phyloP scores from a whole-genome alignment of 2,329 filamentous ascomycete genomes.

The Botryotinia narcissicola region DNA sequence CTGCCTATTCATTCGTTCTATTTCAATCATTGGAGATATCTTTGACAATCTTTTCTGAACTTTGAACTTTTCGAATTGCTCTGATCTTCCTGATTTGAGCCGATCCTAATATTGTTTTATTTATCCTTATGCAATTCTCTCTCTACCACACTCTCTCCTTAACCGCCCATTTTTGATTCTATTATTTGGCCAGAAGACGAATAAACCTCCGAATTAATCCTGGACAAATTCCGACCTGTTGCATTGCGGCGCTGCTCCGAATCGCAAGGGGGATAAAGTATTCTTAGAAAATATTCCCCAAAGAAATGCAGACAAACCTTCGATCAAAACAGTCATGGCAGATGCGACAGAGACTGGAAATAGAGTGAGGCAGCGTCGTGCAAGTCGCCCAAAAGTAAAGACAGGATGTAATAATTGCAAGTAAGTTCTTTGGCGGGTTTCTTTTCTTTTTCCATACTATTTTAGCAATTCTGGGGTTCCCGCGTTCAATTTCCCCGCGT shows the following conservation, averaged over 20 bases:
- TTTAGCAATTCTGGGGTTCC: conserved; percentile 10
- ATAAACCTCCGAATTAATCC: background rate
- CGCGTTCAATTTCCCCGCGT: conserved; percentile 14
- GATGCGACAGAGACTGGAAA: conserved; percentile 1
- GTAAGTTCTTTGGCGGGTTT: conserved; percentile 45
- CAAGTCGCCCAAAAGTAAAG: conserved; percentile 54
- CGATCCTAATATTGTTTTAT: background rate
- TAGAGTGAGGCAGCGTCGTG: conserved; percentile 27
- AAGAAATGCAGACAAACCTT: conserved; percentile 13
- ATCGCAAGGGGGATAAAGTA: background rate
- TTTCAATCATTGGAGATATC: background rate
- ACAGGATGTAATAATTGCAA: conserved; percentile 68
- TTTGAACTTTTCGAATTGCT: background rate
- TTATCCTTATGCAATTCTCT: background rate
- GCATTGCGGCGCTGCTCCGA: background rate
- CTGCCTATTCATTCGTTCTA: conserved; percentile 17
- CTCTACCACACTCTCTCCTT: background rate
- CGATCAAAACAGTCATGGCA: conserved; percentile 17
- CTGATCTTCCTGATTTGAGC: background rate
- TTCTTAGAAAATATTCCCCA: background rate
- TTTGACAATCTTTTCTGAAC: background rate
- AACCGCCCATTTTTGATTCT: background rate
- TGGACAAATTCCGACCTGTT: background rate
- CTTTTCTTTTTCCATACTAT: conserved; percentile 22
- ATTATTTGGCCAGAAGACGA: background rate